Evolutionary conservation across 352 stramenopile species (phyloP).

Genomic region (Pythium sukuiense): DNA sequence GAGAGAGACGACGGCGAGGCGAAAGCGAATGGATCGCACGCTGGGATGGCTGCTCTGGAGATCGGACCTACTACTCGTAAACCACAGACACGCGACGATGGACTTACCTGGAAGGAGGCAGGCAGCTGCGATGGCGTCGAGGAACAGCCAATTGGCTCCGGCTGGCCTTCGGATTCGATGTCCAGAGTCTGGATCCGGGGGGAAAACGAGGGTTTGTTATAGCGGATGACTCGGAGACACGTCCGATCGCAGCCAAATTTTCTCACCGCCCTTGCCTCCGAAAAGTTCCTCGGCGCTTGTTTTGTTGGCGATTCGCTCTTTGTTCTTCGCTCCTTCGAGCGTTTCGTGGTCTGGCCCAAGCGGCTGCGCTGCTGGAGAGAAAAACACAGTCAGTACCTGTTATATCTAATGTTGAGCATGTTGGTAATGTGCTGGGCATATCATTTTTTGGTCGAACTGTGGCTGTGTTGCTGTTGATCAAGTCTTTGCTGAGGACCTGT

Average conservation of each 20-base stretch:
- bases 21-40: constrained; percentile 3
- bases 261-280: not conserved
- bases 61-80: not conserved
- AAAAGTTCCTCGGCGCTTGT: not conserved
- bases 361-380: not conserved
- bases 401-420: not conserved
- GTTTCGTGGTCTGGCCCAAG: not conserved
- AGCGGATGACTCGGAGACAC: not conserved
- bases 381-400: constrained; percentile 4
- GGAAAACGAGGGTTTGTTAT: not conserved
- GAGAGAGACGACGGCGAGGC: not conserved
- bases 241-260: not conserved
- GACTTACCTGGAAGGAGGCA: not conserved
- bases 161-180: not conserved
- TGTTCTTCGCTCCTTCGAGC: constrained; percentile 5
- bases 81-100: constrained; percentile 4
- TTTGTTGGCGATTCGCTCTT: constrained; percentile 6
- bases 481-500: not conserved
- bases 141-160: not conserved
- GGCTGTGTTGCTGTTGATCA: too few species aligned
- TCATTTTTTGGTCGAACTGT: not conserved
- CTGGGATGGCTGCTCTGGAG: not conserved
- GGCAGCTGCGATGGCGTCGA: not conserved
- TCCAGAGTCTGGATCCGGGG: not conserved
- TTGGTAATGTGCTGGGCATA: not conserved